Conservation (phyloP, 192 early-diverging fungal species). For the Gigaspora rosea region DNA sequence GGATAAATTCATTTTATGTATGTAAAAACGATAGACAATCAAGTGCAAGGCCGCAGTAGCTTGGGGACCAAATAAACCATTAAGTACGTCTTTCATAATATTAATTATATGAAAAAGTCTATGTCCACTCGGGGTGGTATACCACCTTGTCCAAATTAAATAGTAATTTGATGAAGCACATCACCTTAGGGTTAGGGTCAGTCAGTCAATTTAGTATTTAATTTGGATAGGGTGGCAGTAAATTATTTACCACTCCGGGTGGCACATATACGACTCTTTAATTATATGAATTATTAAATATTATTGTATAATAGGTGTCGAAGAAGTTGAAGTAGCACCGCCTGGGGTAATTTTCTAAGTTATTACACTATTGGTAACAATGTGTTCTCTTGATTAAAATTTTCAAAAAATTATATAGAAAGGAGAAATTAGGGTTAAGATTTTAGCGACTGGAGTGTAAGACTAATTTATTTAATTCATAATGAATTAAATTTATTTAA, state of each 20-base stretch:
- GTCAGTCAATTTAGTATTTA: too few relatives aligned
- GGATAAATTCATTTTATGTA: neutral
- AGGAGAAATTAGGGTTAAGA: conserved; percentile 93
- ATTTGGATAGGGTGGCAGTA: too few relatives aligned
- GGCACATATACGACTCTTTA: too few relatives aligned
- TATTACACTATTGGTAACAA: neutral
- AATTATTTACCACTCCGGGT: too few relatives aligned
- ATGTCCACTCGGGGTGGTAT: too few relatives aligned
- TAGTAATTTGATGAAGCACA: too few relatives aligned
- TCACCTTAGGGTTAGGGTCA: too few relatives aligned
- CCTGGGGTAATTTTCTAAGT: conserved; percentile 65
- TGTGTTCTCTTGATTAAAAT: neutral
- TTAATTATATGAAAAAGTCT: neutral
- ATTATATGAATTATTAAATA: neutral
- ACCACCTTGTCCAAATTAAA: too few relatives aligned
- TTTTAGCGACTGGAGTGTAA: conserved; percentile 85
- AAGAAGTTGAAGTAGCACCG: conserved; percentile 92
- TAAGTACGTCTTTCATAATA: conserved; percentile 62
- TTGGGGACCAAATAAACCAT: conserved; percentile 90
- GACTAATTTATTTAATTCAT: conserved; percentile 12
- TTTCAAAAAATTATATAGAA: neutral
- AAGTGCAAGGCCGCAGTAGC: conserved; percentile 93
- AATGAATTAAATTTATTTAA: conserved; percentile 30
- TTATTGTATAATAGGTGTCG: conserved; percentile 62
- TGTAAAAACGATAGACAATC: conserved; percentile 45